These are phyloP conservation scores for Fusarium heterosporum DNA, from an alignment of 2,329 filamentous ascomycete species.

Conservation along the genomic window DNA sequence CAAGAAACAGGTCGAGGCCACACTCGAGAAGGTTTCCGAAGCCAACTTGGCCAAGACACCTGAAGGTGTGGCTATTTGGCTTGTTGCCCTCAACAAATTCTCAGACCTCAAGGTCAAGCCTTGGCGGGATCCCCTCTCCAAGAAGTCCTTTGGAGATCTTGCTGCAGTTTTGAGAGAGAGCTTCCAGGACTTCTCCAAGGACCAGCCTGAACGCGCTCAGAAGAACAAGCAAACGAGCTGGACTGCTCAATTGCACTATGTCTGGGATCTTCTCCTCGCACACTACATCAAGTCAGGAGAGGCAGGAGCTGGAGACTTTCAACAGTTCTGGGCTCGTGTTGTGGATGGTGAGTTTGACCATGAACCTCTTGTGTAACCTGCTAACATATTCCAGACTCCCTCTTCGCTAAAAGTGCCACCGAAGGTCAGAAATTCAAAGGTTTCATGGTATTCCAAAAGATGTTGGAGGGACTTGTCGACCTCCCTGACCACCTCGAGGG, in stretches of 20 bases:
- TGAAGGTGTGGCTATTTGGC: slow-evolving; percentile 91
- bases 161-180: slow-evolving; percentile 84
- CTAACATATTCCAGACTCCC: slow-evolving; percentile 69
- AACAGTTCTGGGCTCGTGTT: slow-evolving; percentile 85
- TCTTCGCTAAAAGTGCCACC: slow-evolving; percentile 85
- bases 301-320: slow-evolving; percentile 65
- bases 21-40: slow-evolving; percentile 71
- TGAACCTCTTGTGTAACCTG: not conserved
- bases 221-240: slow-evolving; percentile 76
- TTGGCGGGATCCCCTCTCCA: slow-evolving; percentile 82
- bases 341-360: slow-evolving; percentile 78
- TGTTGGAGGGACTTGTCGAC: slow-evolving; percentile 67
- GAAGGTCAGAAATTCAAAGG: slow-evolving; percentile 93
- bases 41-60: slow-evolving; percentile 81
- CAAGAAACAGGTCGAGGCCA: slow-evolving; percentile 68
- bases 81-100: slow-evolving; percentile 74
- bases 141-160: slow-evolving; percentile 74
- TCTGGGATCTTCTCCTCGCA: slow-evolving; percentile 83
- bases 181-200: slow-evolving; percentile 64
- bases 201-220: slow-evolving; percentile 55
- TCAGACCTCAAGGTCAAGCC: slow-evolving; percentile 73
- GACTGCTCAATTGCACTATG: slow-evolving; percentile 85
- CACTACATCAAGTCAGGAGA: slow-evolving; percentile 59
- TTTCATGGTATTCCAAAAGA: slow-evolving; percentile 85
- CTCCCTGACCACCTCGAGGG: slow-evolving; percentile 61